Evolutionary conservation across 192 early-diverging fungal genomes (phyloP), one percentile per base, ranked within the genome.

Genomic region (Nowakowskiella sp.): DNA sequence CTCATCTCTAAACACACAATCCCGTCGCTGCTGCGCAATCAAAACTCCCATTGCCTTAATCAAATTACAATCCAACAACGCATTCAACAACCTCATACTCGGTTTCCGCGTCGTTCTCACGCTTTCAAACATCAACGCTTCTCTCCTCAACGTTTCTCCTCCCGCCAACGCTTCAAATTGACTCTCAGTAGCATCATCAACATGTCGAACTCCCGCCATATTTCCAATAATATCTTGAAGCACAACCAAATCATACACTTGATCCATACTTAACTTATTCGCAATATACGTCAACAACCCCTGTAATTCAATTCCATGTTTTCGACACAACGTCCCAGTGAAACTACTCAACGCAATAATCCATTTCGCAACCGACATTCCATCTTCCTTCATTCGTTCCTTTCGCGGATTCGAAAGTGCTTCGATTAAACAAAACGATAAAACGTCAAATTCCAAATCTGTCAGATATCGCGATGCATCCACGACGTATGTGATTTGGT

Each of bases 391-490:
- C 22, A 86, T 56, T 24, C 80, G 77, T 23, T 62, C 55, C 21
- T 83, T 81, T 6, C 52, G 58, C 3, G 62, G 58, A 13, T 74
- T 75, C 6, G 83, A 66, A 16, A 90, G 63, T 3, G 76, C 76
- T 25, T 86, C 87, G 19, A 91, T 60, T 23, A 92, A 58, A 6
- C 72, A 58, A 47, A 81, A 90, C 0, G 60, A 66, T 19, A 90
- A 58, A 16, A 90, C 79, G 54, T 92, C 90, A 29, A 87, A 85
- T 8, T 76, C 74, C 26, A 92, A 77, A 2, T 78, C 65, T 13
- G 81, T 79, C 27, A 92, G 55, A 56, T 90, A 89, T 19, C 77
- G 67, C 36, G 80, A 80, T n/a, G 81, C 78, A 30, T 92, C 90
- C 0, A 87, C 90, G 42, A 92, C 67, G 0, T 70, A 65, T 5